Evolutionary conservation across 495 filamentous ascomycete genomes (phyloP), one percentile per base, ranked within the genome.

Genomic region (Aspergillus ostianus): DNA sequence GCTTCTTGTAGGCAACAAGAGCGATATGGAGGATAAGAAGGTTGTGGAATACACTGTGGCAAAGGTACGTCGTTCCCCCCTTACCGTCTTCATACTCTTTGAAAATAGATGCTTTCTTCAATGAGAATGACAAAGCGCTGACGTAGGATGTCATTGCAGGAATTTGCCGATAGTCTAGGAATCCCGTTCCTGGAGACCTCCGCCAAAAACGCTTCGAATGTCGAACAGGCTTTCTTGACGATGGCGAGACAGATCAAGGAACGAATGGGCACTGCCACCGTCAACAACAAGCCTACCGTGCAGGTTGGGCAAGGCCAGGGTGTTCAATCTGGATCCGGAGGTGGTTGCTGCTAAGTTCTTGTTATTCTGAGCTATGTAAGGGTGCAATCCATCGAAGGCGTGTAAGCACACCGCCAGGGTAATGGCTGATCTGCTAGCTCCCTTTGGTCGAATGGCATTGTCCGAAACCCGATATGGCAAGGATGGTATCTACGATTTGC

Each of bases 201-300:
- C 10, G 94, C 94, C 60, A 99, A 99, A 87, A 98, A 94, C 80
- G 94, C 95, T 47, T 95, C 90, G 70, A 99, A 99, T 73, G 94
- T 99, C 69, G 94, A 99, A 78, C 94, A 99, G 80, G 92, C 94
- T 68, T 99, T 99, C 88, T 80, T 99, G 79, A 98, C 94, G 69
- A 99, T 99, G 94, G 94, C 94, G 56, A 89, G 94, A 76, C 93
- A 98, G 74, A 98, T 99, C 80, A 99, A 99, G 85, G 95, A 99
- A 80, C 88, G 95, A 64, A 98, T 98, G 94, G 94, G 94, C 68
- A 97, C 91, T 59, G 90, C 92, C 23, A 93, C 92, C 59, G 91
- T 92, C 77, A 96, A 98, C 82, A 96, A 95, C 82, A 99, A 99
- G 82, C 92, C 93, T 55, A 96, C 91, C 60, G 92, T 99, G 70